Base-by-base conservation (phyloP, 768 basidiomycete genomes). In the Leccinum fibrillosum region DNA sequence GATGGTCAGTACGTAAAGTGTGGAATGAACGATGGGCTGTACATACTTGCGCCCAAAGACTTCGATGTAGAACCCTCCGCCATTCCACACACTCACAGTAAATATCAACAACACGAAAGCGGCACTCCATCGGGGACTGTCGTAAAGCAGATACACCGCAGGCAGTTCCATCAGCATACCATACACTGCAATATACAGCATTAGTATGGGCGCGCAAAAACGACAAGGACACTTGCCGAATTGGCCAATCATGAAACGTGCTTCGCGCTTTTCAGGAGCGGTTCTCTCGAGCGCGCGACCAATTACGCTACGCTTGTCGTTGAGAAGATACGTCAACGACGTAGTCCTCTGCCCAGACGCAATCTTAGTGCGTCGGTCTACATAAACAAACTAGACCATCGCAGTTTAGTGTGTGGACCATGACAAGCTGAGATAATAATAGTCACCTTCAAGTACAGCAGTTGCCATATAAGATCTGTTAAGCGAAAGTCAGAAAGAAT, bases 41-140 rank as follows among this genome's bases (percentile, higher is more conserved):
- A 82, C 92, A 64, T 62, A 95, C 94, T 97, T 96, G 75, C 94
- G 85, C 28, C 94, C 94, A 69, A 96, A 97, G 19, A 97, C 94
- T 71, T 97, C 94, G 54, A 97, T 94, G 71, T 97, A 97, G 78
- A 88, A 97, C 2, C 91, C 92, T 23, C 90, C 94, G 10, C 95
- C 95, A 69, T 98, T 98, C 94, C 94, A 98, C 0, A 90, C 93
- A 58, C 90, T 90, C 48, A 94, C 91, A 15, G 82, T 77, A 66
- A 98, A 92, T 47, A 98, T 89, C 62, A 82, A 62, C 39, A 95
- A 74, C 23, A 98, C 74, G 76, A 94, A 97, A 2, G 80, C 72
- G 17, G 82, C 84, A 64, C 91, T 94, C 84, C 88, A 91, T 56
- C 81, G 76, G 3, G 89, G 75, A 64, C 86, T 91, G 66, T 90